Percentiles rank a stretch among this genome's conserved stretches.
phyloP scores from a whole-genome alignment of 2,329 filamentous ascomycete genomes.

The Monosporascus sp. region DNA sequence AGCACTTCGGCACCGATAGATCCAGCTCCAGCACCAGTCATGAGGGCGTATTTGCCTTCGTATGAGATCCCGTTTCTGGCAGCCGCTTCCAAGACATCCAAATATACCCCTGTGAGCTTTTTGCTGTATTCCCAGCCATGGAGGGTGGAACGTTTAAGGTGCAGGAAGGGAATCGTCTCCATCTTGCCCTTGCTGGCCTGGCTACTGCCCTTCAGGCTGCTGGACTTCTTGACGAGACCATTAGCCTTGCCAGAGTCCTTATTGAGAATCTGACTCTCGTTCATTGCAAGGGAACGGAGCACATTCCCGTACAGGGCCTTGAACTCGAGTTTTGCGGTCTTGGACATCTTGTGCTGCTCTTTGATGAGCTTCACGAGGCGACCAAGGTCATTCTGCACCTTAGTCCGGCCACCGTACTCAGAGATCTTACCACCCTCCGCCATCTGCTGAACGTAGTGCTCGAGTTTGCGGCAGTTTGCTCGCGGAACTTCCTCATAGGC shows the following conservation, averaged over 20 bases:
- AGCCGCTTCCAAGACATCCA: slow-evolving; percentile 86
- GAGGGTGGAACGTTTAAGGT: slow-evolving; percentile 88
- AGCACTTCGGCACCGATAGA: slow-evolving; percentile 97
- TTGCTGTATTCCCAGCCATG: slow-evolving; percentile 99
- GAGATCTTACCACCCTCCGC: slow-evolving; percentile 97
- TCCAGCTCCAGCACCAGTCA: slow-evolving; percentile 96
- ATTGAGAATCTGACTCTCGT: slow-evolving; percentile 93
- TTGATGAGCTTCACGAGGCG: slow-evolving; percentile 98
- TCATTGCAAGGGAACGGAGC: slow-evolving; percentile 92
- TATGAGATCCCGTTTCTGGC: slow-evolving; percentile 85
- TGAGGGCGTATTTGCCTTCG: slow-evolving; percentile 90
- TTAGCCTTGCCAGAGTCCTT: slow-evolving; percentile 69
- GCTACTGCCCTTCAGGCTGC: slow-evolving; percentile 43
- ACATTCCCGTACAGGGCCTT: slow-evolving; percentile 93
- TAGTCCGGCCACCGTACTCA: slow-evolving; percentile 95
- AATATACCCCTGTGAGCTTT: slow-evolving; percentile 88
- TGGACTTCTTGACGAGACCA: slow-evolving; percentile 43
- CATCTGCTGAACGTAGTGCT: slow-evolving; percentile 99
- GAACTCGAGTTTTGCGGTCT: slow-evolving; percentile 93
- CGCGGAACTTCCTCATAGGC: slow-evolving; percentile 85
- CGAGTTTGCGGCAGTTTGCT: slow-evolving; percentile 87
- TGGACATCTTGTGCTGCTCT: slow-evolving; percentile 96
- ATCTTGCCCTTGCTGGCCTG: slow-evolving; percentile 76
- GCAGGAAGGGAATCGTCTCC: slow-evolving; percentile 95
- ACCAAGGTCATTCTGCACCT: slow-evolving; percentile 92